Percentiles rank a stretch among this genome's conserved stretches.
These are phyloP conservation scores for Lophium mytilinum DNA, from an alignment of 495 filamentous ascomycete genomes.

Conservation along the genomic window DNA sequence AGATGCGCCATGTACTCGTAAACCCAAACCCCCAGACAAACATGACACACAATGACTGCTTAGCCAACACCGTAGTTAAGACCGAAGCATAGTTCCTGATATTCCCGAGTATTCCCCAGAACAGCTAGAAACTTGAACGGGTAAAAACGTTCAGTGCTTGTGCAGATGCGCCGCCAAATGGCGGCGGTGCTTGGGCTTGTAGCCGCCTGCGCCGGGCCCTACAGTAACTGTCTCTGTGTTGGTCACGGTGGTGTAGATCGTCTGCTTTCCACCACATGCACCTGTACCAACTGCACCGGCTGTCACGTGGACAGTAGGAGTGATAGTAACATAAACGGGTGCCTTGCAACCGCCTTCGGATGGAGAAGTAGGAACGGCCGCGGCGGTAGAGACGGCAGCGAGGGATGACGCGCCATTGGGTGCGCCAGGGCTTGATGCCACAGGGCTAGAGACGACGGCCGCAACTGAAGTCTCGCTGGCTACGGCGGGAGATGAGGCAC, in stretches of 20 bases:
- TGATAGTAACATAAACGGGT: constrained; percentile 13
- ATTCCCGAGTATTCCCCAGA: no score
- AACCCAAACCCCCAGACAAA: no score
- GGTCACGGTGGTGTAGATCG: constrained; percentile 12
- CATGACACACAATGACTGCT: no score
- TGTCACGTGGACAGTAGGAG: constrained; percentile 17
- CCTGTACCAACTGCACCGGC: background rate
- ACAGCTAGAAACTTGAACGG: no score
- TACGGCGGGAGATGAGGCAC: background rate
- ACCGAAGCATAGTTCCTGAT: no score
- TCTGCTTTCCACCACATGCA: background rate
- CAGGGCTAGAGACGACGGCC: background rate
- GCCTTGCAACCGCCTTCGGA: background rate
- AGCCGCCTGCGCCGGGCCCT: background rate
- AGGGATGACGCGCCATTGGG: background rate
- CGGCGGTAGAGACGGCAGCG: background rate
- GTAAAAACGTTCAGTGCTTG: constrained; percentile 3
- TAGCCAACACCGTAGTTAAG: no score
- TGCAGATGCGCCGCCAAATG: background rate
- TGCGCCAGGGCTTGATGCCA: background rate
- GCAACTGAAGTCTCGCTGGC: background rate
- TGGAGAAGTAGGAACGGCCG: background rate
- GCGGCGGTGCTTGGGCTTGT: constrained; percentile 14
- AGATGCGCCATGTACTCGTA: no score
- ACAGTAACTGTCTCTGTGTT: constrained; percentile 16